These are phyloP conservation scores for Zymoseptoria crescenta DNA, from an alignment of 2,329 filamentous ascomycete genomes.

Conservation along the genomic window DNA sequence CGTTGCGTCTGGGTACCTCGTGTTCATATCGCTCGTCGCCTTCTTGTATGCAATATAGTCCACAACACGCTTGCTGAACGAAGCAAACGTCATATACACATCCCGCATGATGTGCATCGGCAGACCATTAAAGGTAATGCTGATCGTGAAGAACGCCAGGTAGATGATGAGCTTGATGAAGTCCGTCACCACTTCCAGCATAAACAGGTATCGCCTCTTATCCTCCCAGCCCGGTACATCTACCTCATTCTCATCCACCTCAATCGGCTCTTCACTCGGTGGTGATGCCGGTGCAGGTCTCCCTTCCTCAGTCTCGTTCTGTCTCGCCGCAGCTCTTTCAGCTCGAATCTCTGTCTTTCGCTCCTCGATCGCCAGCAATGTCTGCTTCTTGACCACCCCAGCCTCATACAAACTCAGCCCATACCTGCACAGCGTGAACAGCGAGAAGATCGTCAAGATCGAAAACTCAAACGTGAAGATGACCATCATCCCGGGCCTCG, in stretches of 20 bases:
- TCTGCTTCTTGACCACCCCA: constrained; percentile 66
- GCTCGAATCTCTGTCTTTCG: constrained; percentile 58
- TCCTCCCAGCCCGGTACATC: constrained; percentile 95
- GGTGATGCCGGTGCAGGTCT: constrained; percentile 40
- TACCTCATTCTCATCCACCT: constrained; percentile 86
- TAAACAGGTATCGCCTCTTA: constrained; percentile 88
- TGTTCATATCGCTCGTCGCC: constrained; percentile 89
- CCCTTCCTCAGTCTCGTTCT: constrained; percentile 27
- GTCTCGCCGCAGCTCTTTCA: constrained; percentile 40
- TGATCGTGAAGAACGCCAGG: constrained; percentile 82
- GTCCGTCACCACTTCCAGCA: constrained; percentile 71
- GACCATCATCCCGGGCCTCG: constrained; percentile 97
- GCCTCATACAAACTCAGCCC: constrained; percentile 69
- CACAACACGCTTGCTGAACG: constrained; percentile 81
- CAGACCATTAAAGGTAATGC: constrained; percentile 87
- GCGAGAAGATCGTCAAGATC: constrained; percentile 70
- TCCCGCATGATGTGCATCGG: constrained; percentile 96
- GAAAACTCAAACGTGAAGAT: constrained; percentile 99
- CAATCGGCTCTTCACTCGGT: constrained; percentile 49
- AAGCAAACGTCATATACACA: constrained; percentile 85
- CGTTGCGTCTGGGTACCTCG: constrained; percentile 80
- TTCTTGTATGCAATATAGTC: constrained; percentile 85
- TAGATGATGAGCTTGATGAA: constrained; percentile 88
- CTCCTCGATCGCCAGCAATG: constrained; percentile 58
- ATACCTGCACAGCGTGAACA: constrained; percentile 73